Evolutionary conservation across 75 land plant species (phyloP).

Genomic region (Gnetum montanum): DNA sequence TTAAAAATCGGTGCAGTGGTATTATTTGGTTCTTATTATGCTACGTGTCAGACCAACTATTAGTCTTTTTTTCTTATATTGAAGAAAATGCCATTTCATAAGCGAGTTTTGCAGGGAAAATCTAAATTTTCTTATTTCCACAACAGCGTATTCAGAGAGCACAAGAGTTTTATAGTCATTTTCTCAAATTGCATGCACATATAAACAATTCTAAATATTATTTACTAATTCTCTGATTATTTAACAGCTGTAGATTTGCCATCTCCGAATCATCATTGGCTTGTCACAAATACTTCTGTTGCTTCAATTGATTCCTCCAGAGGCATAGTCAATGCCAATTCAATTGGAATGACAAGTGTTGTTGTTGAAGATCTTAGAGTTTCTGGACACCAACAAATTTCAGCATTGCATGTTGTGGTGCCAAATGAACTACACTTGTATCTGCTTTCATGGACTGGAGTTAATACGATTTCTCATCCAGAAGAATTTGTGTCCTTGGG

Average conservation of each 20-base stretch:
- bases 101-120: too few relatives aligned
- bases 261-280: conserved; percentile 76
- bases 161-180: too few relatives aligned
- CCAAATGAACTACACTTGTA: conserved; percentile 50
- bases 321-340: conserved; percentile 37
- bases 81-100: too few relatives aligned
- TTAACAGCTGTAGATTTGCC: conserved; percentile 68
- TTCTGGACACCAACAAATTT: conserved; percentile 64
- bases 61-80: too few relatives aligned
- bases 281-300: conserved; percentile 46
- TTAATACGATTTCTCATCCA: conserved; percentile 20
- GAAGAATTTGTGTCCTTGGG: conserved; percentile 21
- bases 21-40: too few relatives aligned
- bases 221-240: background rate
- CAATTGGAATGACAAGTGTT: conserved; percentile 51
- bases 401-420: conserved; percentile 66
- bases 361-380: conserved; percentile 79
- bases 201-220: too few relatives aligned
- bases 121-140: too few relatives aligned
- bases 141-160: too few relatives aligned
- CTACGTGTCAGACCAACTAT: too few relatives aligned
- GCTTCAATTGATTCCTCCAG: conserved; percentile 39
- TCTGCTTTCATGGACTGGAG: conserved; percentile 33
- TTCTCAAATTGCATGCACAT: too few relatives aligned
- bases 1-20: too few relatives aligned